These are phyloP conservation scores for Phytophthora aleatoria DNA, from an alignment of 352 stramenopile species.

Conservation along the genomic window DNA sequence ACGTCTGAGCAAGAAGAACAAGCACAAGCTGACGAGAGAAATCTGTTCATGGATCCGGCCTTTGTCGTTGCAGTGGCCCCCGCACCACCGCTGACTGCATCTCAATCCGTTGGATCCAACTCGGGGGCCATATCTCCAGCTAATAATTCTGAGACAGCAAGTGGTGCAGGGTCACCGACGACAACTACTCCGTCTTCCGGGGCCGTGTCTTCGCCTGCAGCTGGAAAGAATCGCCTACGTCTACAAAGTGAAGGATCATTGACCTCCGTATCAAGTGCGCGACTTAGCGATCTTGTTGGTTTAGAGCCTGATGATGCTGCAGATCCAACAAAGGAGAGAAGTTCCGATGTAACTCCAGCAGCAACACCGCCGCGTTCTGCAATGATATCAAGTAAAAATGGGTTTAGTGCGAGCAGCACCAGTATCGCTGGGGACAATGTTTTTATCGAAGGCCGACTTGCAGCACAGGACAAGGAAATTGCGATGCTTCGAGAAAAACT, in stretches of 20 bases:
- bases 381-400: conserved; percentile 19
- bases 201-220: conserved; percentile 7
- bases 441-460: conserved; percentile 68
- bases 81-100: conserved; percentile 3
- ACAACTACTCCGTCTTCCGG: conserved; percentile 20
- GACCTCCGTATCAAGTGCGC: conserved; percentile 23
- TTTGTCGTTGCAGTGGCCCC: conserved; percentile 32
- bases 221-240: conserved; percentile 20
- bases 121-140: conserved; percentile 28
- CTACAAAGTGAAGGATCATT: conserved; percentile 38
- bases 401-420: conserved; percentile 15
- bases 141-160: conserved; percentile 27
- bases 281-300: conserved; percentile 41
- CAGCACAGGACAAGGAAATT: conserved; percentile 73
- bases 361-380: conserved; percentile 18
- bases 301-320: conserved; percentile 31
- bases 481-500: conserved; percentile 76
- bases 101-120: conserved; percentile 13
- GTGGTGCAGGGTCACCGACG: conserved; percentile 25
- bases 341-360: conserved; percentile 10
- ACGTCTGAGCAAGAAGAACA: conserved; percentile 55
- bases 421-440: conserved; percentile 12
- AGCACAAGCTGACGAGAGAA: conserved; percentile 64
- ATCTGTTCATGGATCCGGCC: conserved; percentile 74
- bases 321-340: conserved; percentile 8